Percentiles rank a stretch among this genome's conserved stretches.
phyloP scores from a whole-genome alignment of 2,329 filamentous ascomycete species.

The Exutisphaerella laricina region DNA sequence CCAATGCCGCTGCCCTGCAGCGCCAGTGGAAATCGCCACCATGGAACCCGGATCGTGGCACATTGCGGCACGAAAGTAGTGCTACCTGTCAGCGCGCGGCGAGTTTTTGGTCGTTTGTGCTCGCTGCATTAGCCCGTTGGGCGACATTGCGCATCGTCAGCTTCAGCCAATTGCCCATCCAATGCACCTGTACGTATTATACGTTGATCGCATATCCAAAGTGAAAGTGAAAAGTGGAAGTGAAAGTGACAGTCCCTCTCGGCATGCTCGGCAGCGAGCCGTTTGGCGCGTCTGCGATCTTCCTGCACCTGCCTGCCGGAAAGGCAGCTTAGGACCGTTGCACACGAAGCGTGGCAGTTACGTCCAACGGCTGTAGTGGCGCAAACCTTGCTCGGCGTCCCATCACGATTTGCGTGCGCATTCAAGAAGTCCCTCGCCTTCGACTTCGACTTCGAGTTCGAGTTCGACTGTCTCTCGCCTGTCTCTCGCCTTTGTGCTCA shows the following conservation, averaged over 20 bases:
- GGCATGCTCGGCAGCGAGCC: conserved; percentile 7
- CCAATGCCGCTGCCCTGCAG: conserved; percentile 5
- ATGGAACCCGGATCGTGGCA: conserved; percentile 6
- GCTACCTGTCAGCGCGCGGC: conserved; percentile 7
- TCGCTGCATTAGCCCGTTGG: conserved; percentile 9
- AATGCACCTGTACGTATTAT: conserved; percentile 5
- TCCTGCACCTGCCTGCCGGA: neutral
- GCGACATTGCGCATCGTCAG: conserved; percentile 6
- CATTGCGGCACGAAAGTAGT: neutral
- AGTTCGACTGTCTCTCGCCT: neutral
- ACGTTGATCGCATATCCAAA: too few relatives aligned
- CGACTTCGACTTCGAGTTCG: neutral
- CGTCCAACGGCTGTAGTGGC: conserved; percentile 6
- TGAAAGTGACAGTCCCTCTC: conserved; percentile 2
- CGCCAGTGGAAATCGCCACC: neutral
- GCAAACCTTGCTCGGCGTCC: conserved; percentile 10
- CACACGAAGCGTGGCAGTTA: too few relatives aligned
- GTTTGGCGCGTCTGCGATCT: conserved; percentile 6
- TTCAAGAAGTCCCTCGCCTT: conserved; percentile 13
- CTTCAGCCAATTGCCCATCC: conserved; percentile 4
- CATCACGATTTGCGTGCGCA: neutral
- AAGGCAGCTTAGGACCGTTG: too few relatives aligned
- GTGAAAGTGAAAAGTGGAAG: neutral
- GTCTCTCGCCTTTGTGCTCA: conserved; percentile 5
- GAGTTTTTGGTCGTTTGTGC: neutral